Base-by-base conservation (phyloP, 2,329 filamentous ascomycete genomes). In the Tolypocladium ovalisporum region DNA sequence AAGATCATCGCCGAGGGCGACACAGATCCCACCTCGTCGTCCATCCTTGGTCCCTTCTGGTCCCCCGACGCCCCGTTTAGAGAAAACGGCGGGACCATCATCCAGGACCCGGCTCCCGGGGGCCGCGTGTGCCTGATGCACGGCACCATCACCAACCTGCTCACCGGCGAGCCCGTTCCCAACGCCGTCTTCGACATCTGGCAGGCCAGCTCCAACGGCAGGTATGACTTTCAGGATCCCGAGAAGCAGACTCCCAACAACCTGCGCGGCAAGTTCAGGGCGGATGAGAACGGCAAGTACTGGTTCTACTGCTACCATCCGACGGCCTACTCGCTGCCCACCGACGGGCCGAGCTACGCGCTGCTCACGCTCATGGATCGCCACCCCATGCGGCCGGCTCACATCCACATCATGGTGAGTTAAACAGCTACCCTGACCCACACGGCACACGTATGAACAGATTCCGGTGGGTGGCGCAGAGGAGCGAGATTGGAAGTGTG, bases 21-120 rank as follows among this genome's bases (percentile, higher is more conserved):
- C 67, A 73, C 82, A 60, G 76, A 80, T 59, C 86, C 87, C 52
- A 90, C 87, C n/a, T 88, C 86, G 3, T 87, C 86, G 60, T 81
- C 86, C 59, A 90, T 90, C 66, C 84, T 90, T 59, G 87, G 87
- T 2, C 87, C 87, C 62, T 90, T 90, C 79, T 90, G 87, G 86
- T 86, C 83, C 13, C 86, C 87, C 65, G 79, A 89, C 64, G 85
- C 87, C 1, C 87, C 87, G 36, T 89, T 88, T 81, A 83, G 86
- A 52, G 77, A 84, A 40, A 79, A 83, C 63, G 87, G 87, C 62
- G 79, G 76, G 67, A 79, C 75, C 70, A 86, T 90, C 70, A 85
- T 90, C 66, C 83, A 86, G 68, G 73, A 86, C 69, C 70, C 78
- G 60, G 74, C 76, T 40, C 77, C 82, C 57, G 74, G 82, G 54